A percentile compares a stretch with the other conserved stretches of the same genome.
Conservation (phyloP, 306 rosid species). For the Malus fusca region DNA sequence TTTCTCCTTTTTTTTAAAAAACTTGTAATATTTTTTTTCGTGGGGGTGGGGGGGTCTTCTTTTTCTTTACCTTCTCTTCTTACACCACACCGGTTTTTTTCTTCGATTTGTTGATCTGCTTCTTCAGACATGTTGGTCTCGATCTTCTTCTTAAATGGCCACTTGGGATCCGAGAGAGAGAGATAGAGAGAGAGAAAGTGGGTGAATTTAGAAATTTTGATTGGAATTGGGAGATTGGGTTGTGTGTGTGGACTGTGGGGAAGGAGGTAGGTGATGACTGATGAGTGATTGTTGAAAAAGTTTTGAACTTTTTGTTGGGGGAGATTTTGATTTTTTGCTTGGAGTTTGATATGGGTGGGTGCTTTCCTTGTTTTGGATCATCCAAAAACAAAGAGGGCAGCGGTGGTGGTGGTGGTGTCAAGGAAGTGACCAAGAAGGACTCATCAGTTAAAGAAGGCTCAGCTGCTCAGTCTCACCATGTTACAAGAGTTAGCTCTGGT, state of each 20-base stretch:
- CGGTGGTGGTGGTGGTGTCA: constrained; percentile 39
- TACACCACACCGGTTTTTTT: constrained; percentile 47
- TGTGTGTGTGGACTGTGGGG: constrained; percentile 6
- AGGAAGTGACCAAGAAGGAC: constrained; percentile 63
- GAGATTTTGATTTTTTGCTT: constrained; percentile 47
- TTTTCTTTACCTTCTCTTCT: constrained; percentile 50
- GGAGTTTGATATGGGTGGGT: constrained; percentile 89
- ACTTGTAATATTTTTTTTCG: neutral
- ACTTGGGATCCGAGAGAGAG: constrained; percentile 27
- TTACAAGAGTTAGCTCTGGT: constrained; percentile 71
- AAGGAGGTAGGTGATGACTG: constrained; percentile 9
- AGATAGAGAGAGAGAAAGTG: constrained; percentile 4
- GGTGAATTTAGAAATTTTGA: constrained; percentile 12
- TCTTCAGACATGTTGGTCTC: constrained; percentile 46
- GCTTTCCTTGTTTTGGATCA: constrained; percentile 97
- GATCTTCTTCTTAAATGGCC: constrained; percentile 50
- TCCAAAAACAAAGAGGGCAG: constrained; percentile 48
- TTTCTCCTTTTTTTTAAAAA: neutral
- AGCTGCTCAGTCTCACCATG: constrained; percentile 60
- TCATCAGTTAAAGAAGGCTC: constrained; percentile 68
- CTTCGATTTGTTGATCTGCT: constrained; percentile 95
- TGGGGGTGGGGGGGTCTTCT: neutral
- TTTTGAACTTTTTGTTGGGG: constrained; percentile 23
- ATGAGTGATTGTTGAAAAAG: constrained; percentile 8
- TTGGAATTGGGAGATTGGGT: constrained; percentile 39